Percentiles rank a stretch among this genome's conserved stretches.
Conservation (phyloP, 805 yeast species). For the Kodamaea kaohsiungensis region DNA sequence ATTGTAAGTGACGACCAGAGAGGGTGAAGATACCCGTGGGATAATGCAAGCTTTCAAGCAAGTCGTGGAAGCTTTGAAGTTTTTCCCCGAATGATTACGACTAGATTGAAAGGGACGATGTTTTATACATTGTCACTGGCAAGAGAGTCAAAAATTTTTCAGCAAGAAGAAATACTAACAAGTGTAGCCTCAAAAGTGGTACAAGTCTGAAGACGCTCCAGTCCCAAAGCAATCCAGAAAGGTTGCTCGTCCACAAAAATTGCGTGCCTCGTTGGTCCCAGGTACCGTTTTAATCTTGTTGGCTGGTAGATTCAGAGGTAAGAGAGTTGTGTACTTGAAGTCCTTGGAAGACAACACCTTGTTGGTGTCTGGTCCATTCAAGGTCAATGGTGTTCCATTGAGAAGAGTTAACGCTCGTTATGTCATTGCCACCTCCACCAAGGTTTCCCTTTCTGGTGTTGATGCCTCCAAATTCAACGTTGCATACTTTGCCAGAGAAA, state of each 20-base stretch:
- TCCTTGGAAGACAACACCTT: conserved; percentile 96
- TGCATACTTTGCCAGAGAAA: conserved; percentile 96
- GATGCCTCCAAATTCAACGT: conserved; percentile 90
- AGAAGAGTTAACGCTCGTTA: conserved; percentile 99
- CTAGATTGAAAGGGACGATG: not conserved
- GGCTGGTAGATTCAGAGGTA: conserved; percentile 99
- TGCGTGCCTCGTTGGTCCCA: conserved; percentile 94
- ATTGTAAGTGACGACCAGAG: conserved; percentile 27
- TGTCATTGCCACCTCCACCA: conserved; percentile 98
- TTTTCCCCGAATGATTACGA: not conserved
- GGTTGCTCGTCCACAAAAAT: conserved; percentile 88
- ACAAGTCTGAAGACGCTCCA: conserved; percentile 88
- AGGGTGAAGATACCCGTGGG: not conserved
- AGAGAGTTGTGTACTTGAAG: conserved; percentile 98
- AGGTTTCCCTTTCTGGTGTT: conserved; percentile 75
- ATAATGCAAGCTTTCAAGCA: not conserved
- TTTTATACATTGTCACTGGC: not conserved
- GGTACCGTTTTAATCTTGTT: conserved; percentile 96
- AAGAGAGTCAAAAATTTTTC: not conserved
- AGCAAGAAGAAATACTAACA: conserved; percentile 20
- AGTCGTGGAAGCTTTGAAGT: not conserved
- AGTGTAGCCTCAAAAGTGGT: conserved; percentile 81
- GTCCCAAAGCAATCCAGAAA: conserved; percentile 89
- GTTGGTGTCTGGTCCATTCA: conserved; percentile 98
- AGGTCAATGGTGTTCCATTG: conserved; percentile 98